Evolutionary conservation across 2,329 filamentous ascomycete genomes (phyloP).

Genomic region (Ceratocystis smalleyi): DNA sequence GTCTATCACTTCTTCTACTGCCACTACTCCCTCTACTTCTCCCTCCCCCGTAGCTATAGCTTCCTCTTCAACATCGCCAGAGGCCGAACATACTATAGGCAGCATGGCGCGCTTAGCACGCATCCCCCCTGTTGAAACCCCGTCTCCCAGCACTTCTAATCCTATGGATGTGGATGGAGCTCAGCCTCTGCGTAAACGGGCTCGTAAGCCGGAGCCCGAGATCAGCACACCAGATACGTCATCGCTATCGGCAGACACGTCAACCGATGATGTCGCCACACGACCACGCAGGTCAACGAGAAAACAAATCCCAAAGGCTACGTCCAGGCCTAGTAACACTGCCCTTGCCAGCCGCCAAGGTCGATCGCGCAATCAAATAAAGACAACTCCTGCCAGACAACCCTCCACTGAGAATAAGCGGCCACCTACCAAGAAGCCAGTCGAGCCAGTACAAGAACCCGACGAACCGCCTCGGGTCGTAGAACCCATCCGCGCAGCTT

Average conservation of each 20-base stretch:
- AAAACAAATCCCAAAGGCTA: not conserved
- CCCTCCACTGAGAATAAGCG: not conserved
- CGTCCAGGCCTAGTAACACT: not conserved
- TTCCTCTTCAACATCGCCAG: not conserved
- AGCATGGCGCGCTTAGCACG: constrained; percentile 14
- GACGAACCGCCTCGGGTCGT: constrained; percentile 23
- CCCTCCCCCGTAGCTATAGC: not conserved
- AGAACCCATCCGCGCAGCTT: constrained; percentile 40
- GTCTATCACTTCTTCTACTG: not conserved
- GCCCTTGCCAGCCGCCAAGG: not conserved
- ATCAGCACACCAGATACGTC: not conserved
- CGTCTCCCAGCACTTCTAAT: not conserved
- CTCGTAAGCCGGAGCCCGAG: not conserved
- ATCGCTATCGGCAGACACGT: not conserved
- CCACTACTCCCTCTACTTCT: not conserved
- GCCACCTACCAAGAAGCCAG: not conserved
- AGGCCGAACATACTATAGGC: not conserved
- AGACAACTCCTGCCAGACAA: not conserved
- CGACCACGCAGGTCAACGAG: constrained; percentile 8
- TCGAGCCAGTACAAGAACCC: not conserved
- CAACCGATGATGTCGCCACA: not conserved
- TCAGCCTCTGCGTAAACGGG: constrained; percentile 1
- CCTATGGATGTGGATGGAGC: constrained; percentile 13
- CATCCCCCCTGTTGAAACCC: not conserved
- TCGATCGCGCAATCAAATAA: not conserved